phyloP scores from a whole-genome alignment of 495 filamentous ascomycete genomes.

The Lophium mytilinum region DNA sequence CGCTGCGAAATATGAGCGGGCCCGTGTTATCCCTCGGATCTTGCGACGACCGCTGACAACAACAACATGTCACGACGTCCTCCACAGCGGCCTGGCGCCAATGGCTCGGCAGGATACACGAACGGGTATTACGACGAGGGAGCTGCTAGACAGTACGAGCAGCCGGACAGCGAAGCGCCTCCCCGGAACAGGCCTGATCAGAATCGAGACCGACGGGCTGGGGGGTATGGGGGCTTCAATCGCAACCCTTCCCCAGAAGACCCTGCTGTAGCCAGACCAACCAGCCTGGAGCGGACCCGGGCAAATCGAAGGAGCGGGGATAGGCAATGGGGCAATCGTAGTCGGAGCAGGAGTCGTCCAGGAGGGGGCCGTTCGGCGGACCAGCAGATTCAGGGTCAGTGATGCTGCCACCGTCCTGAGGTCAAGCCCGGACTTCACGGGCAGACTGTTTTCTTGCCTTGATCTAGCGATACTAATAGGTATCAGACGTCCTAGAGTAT shows the following conservation, averaged over 20 bases:
- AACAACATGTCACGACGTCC: slow-evolving; percentile 20
- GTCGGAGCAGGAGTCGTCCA: slow-evolving; percentile 21
- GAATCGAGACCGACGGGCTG: slow-evolving; percentile 27
- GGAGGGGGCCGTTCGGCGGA: slow-evolving; percentile 27
- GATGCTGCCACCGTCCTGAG: not conserved
- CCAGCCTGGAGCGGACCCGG: slow-evolving; percentile 27
- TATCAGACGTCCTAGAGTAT: slow-evolving; percentile 51
- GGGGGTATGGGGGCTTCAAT: slow-evolving; percentile 37
- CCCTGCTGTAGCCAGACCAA: slow-evolving; percentile 20
- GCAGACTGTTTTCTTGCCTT: not conserved
- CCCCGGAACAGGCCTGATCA: slow-evolving; percentile 3
- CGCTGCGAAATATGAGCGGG: not conserved
- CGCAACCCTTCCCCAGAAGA: not conserved
- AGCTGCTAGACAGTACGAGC: slow-evolving; percentile 1
- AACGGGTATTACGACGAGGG: slow-evolving; percentile 12
- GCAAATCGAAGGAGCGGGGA: slow-evolving; percentile 28
- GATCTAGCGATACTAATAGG: not conserved
- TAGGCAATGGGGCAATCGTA: slow-evolving; percentile 1
- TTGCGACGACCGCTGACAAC: not conserved
- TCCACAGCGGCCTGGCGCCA: slow-evolving; percentile 6
- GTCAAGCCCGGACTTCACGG: too few relatives aligned
- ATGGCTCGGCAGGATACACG: slow-evolving; percentile 18
- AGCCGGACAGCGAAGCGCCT: slow-evolving; percentile 4
- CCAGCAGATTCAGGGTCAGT: slow-evolving; percentile 37
- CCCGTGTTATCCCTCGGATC: not conserved